A percentile compares a stretch with the other conserved stretches of the same genome.
phyloP scores from a whole-genome alignment of 2,329 filamentous ascomycete genomes.

The Paraphoma sp. region DNA sequence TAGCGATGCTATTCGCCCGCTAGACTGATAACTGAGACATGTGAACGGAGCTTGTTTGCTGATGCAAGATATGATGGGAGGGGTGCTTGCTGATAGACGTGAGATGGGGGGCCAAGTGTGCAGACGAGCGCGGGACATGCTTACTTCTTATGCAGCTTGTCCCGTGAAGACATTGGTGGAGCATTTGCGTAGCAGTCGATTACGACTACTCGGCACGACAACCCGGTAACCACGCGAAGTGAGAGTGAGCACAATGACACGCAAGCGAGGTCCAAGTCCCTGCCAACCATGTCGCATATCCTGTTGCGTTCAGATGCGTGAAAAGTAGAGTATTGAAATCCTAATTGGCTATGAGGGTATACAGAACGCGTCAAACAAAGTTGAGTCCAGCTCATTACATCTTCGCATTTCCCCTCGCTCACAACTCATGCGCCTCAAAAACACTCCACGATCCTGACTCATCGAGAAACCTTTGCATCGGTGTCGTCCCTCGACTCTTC shows the following conservation, averaged over 20 bases:
- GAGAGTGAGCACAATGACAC: too few relatives aligned
- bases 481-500: not conserved
- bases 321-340: not conserved
- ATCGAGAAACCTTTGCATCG: slow-evolving; percentile 17
- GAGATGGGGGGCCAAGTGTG: not conserved
- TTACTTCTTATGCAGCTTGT: not conserved
- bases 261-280: too few relatives aligned
- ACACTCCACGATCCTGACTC: slow-evolving; percentile 15
- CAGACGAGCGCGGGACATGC: not conserved
- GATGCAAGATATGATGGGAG: not conserved
- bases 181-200: not conserved
- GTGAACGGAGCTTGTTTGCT: not conserved
- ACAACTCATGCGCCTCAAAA: not conserved
- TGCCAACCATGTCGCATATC: too few relatives aligned
- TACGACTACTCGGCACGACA: not conserved
- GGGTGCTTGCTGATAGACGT: not conserved
- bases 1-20: not conserved
- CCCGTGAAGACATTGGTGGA: not conserved
- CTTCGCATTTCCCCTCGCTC: not conserved
- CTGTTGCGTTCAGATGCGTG: too few relatives aligned
- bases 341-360: not conserved
- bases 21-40: not conserved
- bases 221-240: too few relatives aligned
- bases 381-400: not conserved
- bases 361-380: not conserved